These are phyloP conservation scores for Thielaviopsis musarum DNA, from an alignment of 2,329 filamentous ascomycete species.

Conservation along the genomic window DNA sequence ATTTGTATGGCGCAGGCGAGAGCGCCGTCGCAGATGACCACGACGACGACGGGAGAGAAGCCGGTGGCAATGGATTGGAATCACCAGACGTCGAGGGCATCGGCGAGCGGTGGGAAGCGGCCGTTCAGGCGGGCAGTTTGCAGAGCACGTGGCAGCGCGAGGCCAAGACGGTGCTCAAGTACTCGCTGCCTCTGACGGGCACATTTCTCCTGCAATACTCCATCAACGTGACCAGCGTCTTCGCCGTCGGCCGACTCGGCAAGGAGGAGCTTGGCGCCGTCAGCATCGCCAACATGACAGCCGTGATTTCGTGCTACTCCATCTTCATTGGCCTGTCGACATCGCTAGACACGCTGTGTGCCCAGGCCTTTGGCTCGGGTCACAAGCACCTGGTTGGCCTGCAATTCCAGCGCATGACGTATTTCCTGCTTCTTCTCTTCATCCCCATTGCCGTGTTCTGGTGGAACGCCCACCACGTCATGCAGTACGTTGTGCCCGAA, in stretches of 20 bases:
- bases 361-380: slow-evolving; percentile 86
- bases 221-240: slow-evolving; percentile 65
- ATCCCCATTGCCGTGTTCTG: slow-evolving; percentile 58
- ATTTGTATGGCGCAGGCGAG: slow-evolving; percentile 3
- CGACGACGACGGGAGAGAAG: slow-evolving; percentile 17
- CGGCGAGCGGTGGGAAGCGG: slow-evolving; percentile 68
- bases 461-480: slow-evolving; percentile 48
- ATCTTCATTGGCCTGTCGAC: slow-evolving; percentile 77
- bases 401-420: slow-evolving; percentile 67
- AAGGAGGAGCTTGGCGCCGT: slow-evolving; percentile 37
- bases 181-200: slow-evolving; percentile 52
- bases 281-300: slow-evolving; percentile 50
- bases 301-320: slow-evolving; percentile 61
- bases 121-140: slow-evolving; percentile 63
- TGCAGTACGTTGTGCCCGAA: slow-evolving; percentile 30
- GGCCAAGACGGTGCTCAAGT: slow-evolving; percentile 58
- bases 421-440: slow-evolving; percentile 55
- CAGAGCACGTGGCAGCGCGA: slow-evolving; percentile 86
- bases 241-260: slow-evolving; percentile 60
- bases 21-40: slow-evolving; percentile 16
- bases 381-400: slow-evolving; percentile 75
- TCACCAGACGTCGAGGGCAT: slow-evolving; percentile 38
- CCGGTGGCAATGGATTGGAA: background rate
- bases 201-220: slow-evolving; percentile 73
- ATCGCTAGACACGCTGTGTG: slow-evolving; percentile 78